Percentiles rank a stretch among this genome's conserved stretches.
phyloP scores from a whole-genome alignment of 495 filamentous ascomycete genomes.

The Hypoxylon fragiforme region DNA sequence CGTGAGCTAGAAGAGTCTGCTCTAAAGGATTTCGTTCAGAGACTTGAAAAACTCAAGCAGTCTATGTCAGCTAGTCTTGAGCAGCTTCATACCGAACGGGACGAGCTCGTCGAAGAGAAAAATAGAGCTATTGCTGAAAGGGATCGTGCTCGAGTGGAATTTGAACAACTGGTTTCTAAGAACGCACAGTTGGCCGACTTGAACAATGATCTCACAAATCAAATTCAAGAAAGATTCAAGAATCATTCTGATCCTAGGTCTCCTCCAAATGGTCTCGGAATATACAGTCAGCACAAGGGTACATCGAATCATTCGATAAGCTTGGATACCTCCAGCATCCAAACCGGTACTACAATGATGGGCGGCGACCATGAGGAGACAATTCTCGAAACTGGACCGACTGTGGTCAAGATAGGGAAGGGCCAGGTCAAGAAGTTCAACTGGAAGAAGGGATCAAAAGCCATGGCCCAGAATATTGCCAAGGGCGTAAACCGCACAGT shows the following conservation, averaged over 20 bases:
- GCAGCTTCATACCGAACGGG: conserved; percentile 78
- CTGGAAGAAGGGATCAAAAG: conserved; percentile 96
- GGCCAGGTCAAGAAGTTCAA: conserved; percentile 93
- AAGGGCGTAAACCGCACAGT: conserved; percentile 89
- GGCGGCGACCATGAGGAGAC: conserved; percentile 68
- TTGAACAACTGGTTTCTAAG: conserved; percentile 89
- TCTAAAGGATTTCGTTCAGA: conserved; percentile 84
- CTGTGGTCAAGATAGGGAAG: conserved; percentile 90
- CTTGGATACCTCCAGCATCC: conserved; percentile 52
- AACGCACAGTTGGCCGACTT: conserved; percentile 91
- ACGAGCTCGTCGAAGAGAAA: conserved; percentile 80
- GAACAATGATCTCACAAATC: conserved; percentile 92
- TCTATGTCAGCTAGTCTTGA: conserved; percentile 77
- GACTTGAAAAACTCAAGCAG: conserved; percentile 83
- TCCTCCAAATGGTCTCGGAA: conserved; percentile 77
- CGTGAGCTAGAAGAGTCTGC: conserved; percentile 80
- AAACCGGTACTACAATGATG: conserved; percentile 61
- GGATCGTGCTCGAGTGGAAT: conserved; percentile 91
- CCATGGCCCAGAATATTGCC: conserved; percentile 87
- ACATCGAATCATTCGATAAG: conserved; percentile 68
- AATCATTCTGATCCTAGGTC: conserved; percentile 56
- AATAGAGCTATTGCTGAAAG: conserved; percentile 75
- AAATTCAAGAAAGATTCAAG: conserved; percentile 92
- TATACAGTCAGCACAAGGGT: conserved; percentile 77
- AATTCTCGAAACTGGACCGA: conserved; percentile 74